These are phyloP conservation scores for Mytilinidion resinicola DNA, from an alignment of 495 filamentous ascomycete species.

Conservation along the genomic window DNA sequence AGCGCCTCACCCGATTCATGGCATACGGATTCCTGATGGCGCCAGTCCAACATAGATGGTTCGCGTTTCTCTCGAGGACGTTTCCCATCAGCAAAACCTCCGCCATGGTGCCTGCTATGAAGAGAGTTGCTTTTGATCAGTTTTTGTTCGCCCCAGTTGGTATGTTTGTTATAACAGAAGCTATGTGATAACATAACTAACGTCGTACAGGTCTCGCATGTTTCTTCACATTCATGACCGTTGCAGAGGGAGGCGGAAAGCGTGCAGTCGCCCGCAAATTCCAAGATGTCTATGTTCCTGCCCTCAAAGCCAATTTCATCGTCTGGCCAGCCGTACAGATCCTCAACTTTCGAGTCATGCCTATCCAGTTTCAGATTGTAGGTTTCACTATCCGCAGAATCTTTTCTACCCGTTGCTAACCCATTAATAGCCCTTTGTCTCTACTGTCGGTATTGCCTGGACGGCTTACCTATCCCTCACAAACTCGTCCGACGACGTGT, in stretches of 20 bases:
- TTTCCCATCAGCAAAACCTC: conserved; percentile 79
- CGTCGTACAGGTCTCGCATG: conserved; percentile 56
- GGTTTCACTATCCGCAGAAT: conserved; percentile 37
- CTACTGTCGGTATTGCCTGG: conserved; percentile 95
- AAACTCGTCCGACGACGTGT: conserved; percentile 71
- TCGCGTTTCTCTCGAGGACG: conserved; percentile 69
- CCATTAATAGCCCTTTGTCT: conserved; percentile 77
- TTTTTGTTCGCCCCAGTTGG: conserved; percentile 91
- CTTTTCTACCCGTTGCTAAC: not conserved
- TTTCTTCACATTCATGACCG: conserved; percentile 96
- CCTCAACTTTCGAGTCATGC: conserved; percentile 91
- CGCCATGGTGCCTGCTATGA: conserved; percentile 70
- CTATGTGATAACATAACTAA: conserved; percentile 14
- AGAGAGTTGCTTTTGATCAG: conserved; percentile 89
- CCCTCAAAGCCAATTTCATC: conserved; percentile 91
- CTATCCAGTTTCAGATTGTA: conserved; percentile 94
- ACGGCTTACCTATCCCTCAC: conserved; percentile 96
- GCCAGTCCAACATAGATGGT: conserved; percentile 96
- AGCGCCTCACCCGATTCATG: conserved; percentile 89
- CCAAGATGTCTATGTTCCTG: conserved; percentile 85
- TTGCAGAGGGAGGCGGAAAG: conserved; percentile 87
- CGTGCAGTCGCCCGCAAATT: conserved; percentile 78
- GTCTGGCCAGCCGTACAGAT: conserved; percentile 96
- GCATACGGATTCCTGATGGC: conserved; percentile 94
- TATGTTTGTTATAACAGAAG: conserved; percentile 33